Conservation (phyloP, 176 grass and related monocot genomes). For the Cenchrus purpureus region DNA sequence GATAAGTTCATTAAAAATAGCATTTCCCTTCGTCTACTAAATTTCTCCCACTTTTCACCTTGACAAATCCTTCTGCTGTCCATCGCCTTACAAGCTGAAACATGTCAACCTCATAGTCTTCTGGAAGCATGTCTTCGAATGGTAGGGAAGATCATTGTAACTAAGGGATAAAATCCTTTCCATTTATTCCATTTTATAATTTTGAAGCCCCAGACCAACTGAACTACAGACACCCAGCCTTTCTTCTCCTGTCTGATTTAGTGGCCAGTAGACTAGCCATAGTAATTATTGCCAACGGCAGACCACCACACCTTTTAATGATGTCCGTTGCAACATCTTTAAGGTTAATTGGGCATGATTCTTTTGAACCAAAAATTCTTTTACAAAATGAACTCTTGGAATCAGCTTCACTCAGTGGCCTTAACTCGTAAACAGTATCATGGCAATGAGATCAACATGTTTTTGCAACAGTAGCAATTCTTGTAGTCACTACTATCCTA, state of each 20-base stretch:
- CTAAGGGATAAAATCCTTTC: slow-evolving; percentile 38
- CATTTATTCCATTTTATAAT: not conserved
- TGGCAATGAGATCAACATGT: not conserved
- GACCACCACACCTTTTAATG: slow-evolving; percentile 29
- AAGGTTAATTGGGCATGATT: not conserved
- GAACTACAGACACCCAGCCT: slow-evolving; percentile 20
- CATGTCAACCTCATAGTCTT: slow-evolving; percentile 29
- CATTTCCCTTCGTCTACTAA: slow-evolving; percentile 1
- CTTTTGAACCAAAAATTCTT: slow-evolving; percentile 11
- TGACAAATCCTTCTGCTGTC: slow-evolving; percentile 43
- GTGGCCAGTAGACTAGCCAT: slow-evolving; percentile 8
- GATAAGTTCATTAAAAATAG: slow-evolving; percentile 50
- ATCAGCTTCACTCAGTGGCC: slow-evolving; percentile 17
- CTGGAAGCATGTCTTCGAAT: slow-evolving; percentile 38
- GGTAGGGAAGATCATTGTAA: slow-evolving; percentile 40
- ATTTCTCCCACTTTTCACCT: not conserved
- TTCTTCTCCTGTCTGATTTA: slow-evolving; percentile 30
- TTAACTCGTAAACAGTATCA: slow-evolving; percentile 23
- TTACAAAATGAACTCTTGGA: slow-evolving; percentile 22
- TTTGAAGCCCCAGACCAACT: slow-evolving; percentile 20
- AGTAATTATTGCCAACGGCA: slow-evolving; percentile 27
- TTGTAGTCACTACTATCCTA: slow-evolving; percentile 41
- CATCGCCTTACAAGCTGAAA: slow-evolving; percentile 25
- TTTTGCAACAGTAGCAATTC: slow-evolving; percentile 24
- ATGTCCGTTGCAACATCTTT: slow-evolving; percentile 21